Evolutionary conservation across 257 asterid genomes (phyloP).

Genomic region (Solanum bulbocastanum): DNA sequence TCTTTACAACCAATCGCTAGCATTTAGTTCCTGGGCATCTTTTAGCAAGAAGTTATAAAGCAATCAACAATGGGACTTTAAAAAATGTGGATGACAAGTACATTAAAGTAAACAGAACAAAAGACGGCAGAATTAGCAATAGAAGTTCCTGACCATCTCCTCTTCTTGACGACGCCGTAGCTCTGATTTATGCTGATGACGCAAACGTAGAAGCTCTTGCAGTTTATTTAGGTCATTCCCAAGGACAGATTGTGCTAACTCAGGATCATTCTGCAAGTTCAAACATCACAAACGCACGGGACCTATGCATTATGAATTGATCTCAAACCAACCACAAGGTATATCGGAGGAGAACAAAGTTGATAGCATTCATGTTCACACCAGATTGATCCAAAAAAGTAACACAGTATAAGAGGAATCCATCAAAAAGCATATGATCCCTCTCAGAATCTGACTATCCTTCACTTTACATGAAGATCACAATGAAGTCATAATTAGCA

Average conservation of each 20-base stretch:
- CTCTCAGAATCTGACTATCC: not conserved
- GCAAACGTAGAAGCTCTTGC: conserved; percentile 75
- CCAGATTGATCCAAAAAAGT: not conserved
- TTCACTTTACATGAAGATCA: not conserved
- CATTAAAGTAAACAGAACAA: not conserved
- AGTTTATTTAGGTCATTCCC: conserved; percentile 80
- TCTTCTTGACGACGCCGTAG: conserved; percentile 73
- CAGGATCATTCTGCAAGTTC: conserved; percentile 75
- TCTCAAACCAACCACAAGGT: not conserved
- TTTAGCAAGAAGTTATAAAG: not conserved
- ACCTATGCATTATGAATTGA: not conserved
- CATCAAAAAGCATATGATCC: not conserved
- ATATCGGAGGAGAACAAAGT: not conserved
- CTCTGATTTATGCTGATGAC: conserved; percentile 63
- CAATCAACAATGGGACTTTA: not conserved
- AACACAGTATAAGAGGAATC: not conserved
- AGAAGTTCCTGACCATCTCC: conserved; percentile 61
- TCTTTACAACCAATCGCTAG: not conserved
- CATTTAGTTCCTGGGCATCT: not conserved
- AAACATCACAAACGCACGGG: conserved; percentile 18
- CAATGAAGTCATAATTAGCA: not conserved
- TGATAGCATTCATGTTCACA: not conserved
- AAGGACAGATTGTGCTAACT: conserved; percentile 85
- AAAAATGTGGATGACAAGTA: not conserved
- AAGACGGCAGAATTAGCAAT: not conserved